These are phyloP conservation scores for Ustilago trichophora DNA, from an alignment of 1,284 basidiomycete species.

Conservation along the genomic window DNA sequence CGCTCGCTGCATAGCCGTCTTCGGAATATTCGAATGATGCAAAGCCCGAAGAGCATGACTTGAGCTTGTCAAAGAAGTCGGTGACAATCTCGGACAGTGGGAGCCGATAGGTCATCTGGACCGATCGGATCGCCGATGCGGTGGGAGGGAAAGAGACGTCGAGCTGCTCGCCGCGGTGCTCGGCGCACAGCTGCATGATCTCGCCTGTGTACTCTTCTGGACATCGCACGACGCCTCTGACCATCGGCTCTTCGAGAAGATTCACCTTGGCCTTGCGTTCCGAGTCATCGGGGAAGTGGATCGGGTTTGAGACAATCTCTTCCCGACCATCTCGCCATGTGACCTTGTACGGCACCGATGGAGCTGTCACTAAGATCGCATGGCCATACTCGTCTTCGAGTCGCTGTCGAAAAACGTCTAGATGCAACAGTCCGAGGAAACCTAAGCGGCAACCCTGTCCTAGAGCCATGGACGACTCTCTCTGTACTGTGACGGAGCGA, in stretches of 20 bases:
- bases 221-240: constrained; percentile 56
- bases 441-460: constrained; percentile 95
- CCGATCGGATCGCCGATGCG: constrained; percentile 42
- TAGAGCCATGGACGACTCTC: constrained; percentile 90
- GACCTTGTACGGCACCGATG: constrained; percentile 62
- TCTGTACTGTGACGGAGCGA: constrained; percentile 87
- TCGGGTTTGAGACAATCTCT: constrained; percentile 58
- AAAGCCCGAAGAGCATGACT: constrained; percentile 63
- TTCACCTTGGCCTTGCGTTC: constrained; percentile 46
- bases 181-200: constrained; percentile 65
- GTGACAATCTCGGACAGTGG: constrained; percentile 64
- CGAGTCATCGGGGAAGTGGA: constrained; percentile 62
- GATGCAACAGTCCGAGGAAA: constrained; percentile 93
- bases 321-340: constrained; percentile 50
- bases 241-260: constrained; percentile 59
- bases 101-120: constrained; percentile 60
- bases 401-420: constrained; percentile 95
- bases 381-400: constrained; percentile 88
- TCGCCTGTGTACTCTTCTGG: constrained; percentile 64
- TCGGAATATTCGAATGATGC: constrained; percentile 64
- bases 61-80: constrained; percentile 66
- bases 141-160: constrained; percentile 45
- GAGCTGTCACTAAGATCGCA: constrained; percentile 62
- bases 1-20: constrained; percentile 52
- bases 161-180: constrained; percentile 63